Base-by-base conservation (phyloP, 805 yeast genomes). In the Saccharomyces eubayanus region DNA sequence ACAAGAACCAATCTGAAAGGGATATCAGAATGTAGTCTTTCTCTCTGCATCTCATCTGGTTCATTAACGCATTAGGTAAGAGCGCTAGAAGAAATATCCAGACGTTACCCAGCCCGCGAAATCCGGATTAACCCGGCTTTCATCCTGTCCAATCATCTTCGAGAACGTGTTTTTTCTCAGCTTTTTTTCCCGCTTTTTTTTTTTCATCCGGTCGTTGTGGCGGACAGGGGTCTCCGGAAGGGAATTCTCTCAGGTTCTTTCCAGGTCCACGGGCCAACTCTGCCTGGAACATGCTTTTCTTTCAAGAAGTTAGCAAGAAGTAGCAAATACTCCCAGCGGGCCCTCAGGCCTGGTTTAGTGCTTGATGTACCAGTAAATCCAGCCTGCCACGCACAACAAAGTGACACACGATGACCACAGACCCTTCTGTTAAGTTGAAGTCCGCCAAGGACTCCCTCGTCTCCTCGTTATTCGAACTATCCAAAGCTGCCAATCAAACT, bases 401-500 rank as follows among this genome's bases (percentile, higher is more conserved):
- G 9, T 14, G 27, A 20, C 10, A 31, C 46, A 50, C 40, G 28
- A 65, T 65, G 69, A 64, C 65, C 20, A 53, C 64, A n/a, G 70
- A 67, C 49, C 68, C 71, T 47, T 59, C 70, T 50, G 54, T 61
- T 30, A 72, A 71, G 54, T 60, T 72, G 36, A 71, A 66, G 54
- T 55, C 61, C 40, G 72, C 74, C 47, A 72, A 71, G 66, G 74
- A 72, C 51, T 62, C 75, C 28, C 73, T 86, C 40, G 90, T 90
- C 54, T 80, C 94, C 45, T 82, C 96, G 1, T 78, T 90, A 56
- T 86, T 84, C 63, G 91, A 87, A 66, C 79, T 90, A 53, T 83
- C 94, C 47, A 88, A 84, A 65, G 89, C 95, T n/a, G 92, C 96
- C 40, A 82, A 80, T 58, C 91, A 86, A 54, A 89, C 92, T 51